A percentile compares a stretch with the other conserved stretches of the same genome.
Evolutionary conservation across 805 yeast genomes (phyloP).

Genomic region (Diddensiella caesifluorescens): DNA sequence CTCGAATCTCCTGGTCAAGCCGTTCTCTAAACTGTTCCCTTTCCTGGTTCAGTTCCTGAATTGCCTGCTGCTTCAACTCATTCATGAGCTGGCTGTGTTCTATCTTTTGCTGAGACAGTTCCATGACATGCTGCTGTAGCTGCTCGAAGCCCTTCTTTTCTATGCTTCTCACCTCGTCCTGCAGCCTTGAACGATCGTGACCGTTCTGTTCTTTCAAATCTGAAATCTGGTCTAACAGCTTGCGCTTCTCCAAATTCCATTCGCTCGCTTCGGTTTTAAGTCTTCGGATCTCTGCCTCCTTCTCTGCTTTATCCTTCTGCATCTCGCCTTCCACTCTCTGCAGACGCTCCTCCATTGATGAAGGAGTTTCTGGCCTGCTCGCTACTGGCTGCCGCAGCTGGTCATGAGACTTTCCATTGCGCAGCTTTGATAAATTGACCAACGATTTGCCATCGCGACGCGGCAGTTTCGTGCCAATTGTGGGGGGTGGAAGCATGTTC

Average conservation of each 20-base stretch:
- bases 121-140: not conserved
- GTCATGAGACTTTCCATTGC: too few species aligned
- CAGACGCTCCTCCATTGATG: too few species aligned
- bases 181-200: slow-evolving; percentile 1
- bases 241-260: slow-evolving; percentile 35
- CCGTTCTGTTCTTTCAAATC: slow-evolving; percentile 17
- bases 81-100: not conserved
- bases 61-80: not conserved
- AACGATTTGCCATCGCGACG: too few species aligned
- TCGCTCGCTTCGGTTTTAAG: slow-evolving; percentile 37
- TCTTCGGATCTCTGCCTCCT: slow-evolving; percentile 13
- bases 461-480: too few species aligned
- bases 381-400: too few species aligned
- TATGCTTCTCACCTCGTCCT: slow-evolving; percentile 16
- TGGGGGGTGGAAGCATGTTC: too few species aligned
- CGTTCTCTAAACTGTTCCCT: not conserved
- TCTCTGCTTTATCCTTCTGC: not conserved
- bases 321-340: too few species aligned
- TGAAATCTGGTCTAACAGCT: slow-evolving; percentile 30
- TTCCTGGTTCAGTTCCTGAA: not conserved
- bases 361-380: too few species aligned
- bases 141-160: not conserved
- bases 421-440: too few species aligned
- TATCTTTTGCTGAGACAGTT: not conserved
- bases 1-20: not conserved